Evolutionary conservation across 2,329 filamentous ascomycete species (phyloP).

Genomic region (Paraphaeosphaeria sporulosa): DNA sequence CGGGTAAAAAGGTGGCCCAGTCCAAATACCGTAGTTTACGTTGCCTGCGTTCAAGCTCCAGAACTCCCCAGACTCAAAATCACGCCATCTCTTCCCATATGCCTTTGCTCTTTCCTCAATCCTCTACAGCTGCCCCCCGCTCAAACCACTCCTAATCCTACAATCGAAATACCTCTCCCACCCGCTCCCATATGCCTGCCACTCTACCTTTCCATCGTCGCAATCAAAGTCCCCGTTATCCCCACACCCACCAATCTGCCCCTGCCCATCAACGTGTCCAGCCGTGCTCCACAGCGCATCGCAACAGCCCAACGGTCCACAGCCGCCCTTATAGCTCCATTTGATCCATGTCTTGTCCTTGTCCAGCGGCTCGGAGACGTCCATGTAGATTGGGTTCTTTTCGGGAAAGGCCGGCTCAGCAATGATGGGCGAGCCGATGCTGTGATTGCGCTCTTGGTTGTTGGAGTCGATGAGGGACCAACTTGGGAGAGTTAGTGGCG

Average conservation of each 20-base stretch:
- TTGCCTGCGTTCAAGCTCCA: too few species aligned
- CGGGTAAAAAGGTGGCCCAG: too few species aligned
- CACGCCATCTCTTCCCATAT: neutral
- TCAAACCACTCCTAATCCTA: slow-evolving; percentile 1
- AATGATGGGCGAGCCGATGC: neutral
- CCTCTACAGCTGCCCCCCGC: neutral
- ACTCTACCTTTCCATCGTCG: slow-evolving; percentile 11
- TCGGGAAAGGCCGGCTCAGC: slow-evolving; percentile 1
- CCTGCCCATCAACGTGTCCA: neutral
- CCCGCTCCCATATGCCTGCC: slow-evolving; percentile 5
- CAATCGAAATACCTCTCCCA: slow-evolving; percentile 16
- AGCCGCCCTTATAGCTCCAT: neutral
- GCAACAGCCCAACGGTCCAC: neutral
- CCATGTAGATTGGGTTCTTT: neutral
- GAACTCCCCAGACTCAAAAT: too few species aligned
- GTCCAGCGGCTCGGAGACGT: neutral
- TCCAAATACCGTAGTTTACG: too few species aligned
- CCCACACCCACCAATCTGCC: slow-evolving; percentile 8
- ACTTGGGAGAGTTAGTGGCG: neutral
- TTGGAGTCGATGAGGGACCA: slow-evolving; percentile 8
- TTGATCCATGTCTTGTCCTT: slow-evolving; percentile 2
- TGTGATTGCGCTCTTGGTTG: neutral
- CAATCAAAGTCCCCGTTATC: slow-evolving; percentile 9
- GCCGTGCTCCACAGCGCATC: slow-evolving; percentile 6
- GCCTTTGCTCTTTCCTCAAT: neutral